phyloP scores from a whole-genome alignment of 345 rosid genomes.

The Eucalyptus marginata region DNA sequence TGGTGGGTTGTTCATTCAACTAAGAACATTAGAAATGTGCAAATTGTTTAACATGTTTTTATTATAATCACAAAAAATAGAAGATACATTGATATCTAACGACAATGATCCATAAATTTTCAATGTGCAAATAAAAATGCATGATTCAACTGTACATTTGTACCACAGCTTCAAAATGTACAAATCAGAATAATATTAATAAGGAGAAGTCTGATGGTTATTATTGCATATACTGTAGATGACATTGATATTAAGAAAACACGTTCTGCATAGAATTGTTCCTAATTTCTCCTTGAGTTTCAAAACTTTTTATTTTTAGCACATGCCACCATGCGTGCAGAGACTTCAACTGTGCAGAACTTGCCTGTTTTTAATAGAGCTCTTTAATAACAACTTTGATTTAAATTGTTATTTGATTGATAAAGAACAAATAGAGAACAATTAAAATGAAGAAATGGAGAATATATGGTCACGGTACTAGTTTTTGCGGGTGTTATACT shows the following conservation, averaged over 20 bases:
- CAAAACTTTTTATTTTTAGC: background rate
- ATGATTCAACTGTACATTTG: background rate
- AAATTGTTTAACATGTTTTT: no score
- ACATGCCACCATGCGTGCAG: background rate
- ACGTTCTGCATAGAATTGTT: no score
- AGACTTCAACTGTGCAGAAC: background rate
- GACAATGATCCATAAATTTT: no score
- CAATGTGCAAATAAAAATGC: background rate
- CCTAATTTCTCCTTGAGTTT: background rate
- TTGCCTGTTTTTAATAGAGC: background rate
- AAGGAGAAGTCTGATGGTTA: background rate
- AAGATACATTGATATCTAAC: background rate
- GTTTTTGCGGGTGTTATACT: background rate
- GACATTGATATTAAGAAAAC: background rate
- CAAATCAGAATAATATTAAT: background rate
- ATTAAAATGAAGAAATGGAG: no score
- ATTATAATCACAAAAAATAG: background rate
- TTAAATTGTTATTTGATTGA: background rate
- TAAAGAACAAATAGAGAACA: background rate
- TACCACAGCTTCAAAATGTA: background rate
- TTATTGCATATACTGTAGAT: background rate
- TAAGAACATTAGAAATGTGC: background rate
- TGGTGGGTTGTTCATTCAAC: background rate
- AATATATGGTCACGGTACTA: background rate
- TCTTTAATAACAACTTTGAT: background rate